Evolutionary conservation across 2,329 filamentous ascomycete species (phyloP).

Genomic region (Leptographium procerum): DNA sequence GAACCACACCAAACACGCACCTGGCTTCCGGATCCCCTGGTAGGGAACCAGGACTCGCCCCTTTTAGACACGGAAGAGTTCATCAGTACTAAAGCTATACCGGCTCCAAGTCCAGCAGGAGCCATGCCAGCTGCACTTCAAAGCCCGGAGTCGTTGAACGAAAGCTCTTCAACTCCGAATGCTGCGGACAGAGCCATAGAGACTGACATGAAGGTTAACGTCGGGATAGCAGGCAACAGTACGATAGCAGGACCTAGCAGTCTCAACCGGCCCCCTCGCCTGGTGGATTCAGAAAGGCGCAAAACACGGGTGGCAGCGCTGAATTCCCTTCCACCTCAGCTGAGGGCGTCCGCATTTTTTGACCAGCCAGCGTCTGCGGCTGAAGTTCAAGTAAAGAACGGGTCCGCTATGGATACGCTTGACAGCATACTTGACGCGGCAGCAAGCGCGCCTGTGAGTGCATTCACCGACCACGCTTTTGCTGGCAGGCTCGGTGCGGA

Average conservation of each 20-base stretch:
- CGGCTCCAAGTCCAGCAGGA: not conserved
- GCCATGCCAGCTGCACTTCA: not conserved
- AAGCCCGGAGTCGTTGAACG: not conserved
- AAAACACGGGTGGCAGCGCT: conserved; percentile 24
- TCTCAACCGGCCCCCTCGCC: conserved; percentile 17
- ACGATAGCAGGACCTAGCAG: conserved; percentile 4
- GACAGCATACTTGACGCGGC: conserved; percentile 90
- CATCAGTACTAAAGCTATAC: not conserved
- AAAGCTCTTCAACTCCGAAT: not conserved
- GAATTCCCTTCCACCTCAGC: conserved; percentile 60
- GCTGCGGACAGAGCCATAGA: not conserved
- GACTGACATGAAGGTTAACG: not conserved
- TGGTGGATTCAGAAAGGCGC: conserved; percentile 23
- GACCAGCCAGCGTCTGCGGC: conserved; percentile 48
- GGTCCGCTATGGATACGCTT: conserved; percentile 78
- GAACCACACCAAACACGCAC: conserved; percentile 22
- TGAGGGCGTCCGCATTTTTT: conserved; percentile 87
- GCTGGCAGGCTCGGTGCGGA: conserved; percentile 65
- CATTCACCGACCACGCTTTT: conserved; percentile 83
- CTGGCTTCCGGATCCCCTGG: conserved; percentile 37
- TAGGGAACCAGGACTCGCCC: conserved; percentile 18
- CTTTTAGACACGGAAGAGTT: not conserved
- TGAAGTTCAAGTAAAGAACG: conserved; percentile 51
- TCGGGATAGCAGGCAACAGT: conserved; percentile 1
- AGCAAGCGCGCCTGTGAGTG: conserved; percentile 73